Base-by-base conservation (phyloP, 2,329 filamentous ascomycete species). In the Cladosporium sp. region DNA sequence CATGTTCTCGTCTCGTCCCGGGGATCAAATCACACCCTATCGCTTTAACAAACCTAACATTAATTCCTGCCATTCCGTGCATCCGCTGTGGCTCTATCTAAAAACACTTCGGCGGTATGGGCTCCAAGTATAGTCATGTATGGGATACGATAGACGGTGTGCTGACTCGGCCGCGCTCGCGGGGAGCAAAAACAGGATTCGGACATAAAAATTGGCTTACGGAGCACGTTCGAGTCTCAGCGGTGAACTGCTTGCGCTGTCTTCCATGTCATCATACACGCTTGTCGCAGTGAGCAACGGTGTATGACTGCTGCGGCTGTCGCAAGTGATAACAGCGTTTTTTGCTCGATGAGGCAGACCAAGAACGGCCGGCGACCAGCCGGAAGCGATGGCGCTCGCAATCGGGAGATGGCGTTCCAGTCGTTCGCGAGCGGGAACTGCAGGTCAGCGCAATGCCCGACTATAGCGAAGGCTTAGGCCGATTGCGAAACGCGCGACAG, bases 111-210 rank as follows among this genome's bases (percentile, higher is more conserved):
- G 23, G 49, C 23, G 49, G 33, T 59, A 23, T 18, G 29, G 50
- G n/a, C 46, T 31, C 23, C 3, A 18, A 52, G 35, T 63, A 63
- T 63, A 63, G 61, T 56, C 61, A 63, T 62, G 61, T 63, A 63
- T 46, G 55, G 14, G 33, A 28, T 18, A 56, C 21, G 16, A 55
- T 23, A 62, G 26, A 63, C 61, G 61, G 61, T 63, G 61, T 53
- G 40, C 50, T 63, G 61, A 63, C 61, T 63, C 61, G 61, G 14
- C 8, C 28, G 23, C 21, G 23, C 33, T 29, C 5, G 3, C 33
- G 23, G 49, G 18, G 11, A 23, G 14, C 7, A 46, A 46, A 56
- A 56, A 40, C 55, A 57, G 55, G 55, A 57, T 57, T 40, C 55
- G 33, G 33, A 23, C n/a, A 33, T 23, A 23, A 33, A 23, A 40